Evolutionary conservation across 2,329 filamentous ascomycete species (phyloP).

Genomic region (Claviceps fusiformis): DNA sequence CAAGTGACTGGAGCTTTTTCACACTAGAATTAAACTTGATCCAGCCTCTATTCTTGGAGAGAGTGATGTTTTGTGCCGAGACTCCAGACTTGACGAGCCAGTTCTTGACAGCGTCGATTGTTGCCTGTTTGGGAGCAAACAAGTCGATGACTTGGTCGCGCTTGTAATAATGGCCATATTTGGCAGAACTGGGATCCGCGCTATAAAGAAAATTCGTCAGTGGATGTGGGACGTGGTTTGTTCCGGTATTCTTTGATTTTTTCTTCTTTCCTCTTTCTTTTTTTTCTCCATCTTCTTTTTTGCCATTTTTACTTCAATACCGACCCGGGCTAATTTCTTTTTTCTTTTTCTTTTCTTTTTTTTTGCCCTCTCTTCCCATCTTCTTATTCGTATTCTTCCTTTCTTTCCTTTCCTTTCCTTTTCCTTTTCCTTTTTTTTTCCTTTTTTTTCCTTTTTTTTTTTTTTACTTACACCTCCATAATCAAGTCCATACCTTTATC

Average conservation of each 20-base stretch:
- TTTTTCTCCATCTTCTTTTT: not conserved
- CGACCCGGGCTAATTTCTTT: too few species aligned
- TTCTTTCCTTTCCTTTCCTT: too few species aligned
- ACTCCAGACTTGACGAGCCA: conserved; percentile 44
- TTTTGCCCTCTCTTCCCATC: too few species aligned
- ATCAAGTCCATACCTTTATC: conserved; percentile 30
- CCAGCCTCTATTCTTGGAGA: conserved; percentile 39
- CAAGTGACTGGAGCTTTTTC: conserved; percentile 36
- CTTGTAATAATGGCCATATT: conserved; percentile 35
- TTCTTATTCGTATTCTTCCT: too few species aligned
- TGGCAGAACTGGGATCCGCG: conserved; percentile 28
- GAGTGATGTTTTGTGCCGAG: conserved; percentile 28
- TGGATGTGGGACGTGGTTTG: not conserved
- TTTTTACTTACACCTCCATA: conserved; percentile 20
- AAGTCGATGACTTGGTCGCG: conserved; percentile 26
- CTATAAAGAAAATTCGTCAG: conserved; percentile 1
- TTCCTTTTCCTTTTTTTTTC: too few species aligned
- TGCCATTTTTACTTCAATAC: not conserved
- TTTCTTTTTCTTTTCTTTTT: too few species aligned
- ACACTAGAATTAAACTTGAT: conserved; percentile 40
- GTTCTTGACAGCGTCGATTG: conserved; percentile 33
- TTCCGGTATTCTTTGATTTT: not conserved
- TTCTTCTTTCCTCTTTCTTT: too few species aligned
- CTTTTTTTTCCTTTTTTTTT: too few species aligned
- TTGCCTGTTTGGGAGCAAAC: conserved; percentile 28